These are phyloP conservation scores for Ceratonia siliqua DNA, from an alignment of 306 rosid genomes.

Conservation along the genomic window DNA sequence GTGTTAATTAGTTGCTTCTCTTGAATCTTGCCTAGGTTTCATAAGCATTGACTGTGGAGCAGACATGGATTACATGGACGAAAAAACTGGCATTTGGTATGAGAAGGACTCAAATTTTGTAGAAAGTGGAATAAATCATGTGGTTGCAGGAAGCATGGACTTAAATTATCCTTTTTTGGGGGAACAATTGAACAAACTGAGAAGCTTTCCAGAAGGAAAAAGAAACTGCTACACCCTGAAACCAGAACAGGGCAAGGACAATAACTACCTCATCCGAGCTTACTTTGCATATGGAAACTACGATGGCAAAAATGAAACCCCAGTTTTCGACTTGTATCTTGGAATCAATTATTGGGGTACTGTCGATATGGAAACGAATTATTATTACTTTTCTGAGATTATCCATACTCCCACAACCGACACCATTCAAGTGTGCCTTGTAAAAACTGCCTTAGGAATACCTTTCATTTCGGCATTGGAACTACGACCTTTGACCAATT, in stretches of 20 bases:
- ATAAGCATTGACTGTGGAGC: constrained; percentile 27
- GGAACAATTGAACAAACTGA: constrained; percentile 9
- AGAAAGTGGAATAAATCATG: neutral
- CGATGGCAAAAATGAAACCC: constrained; percentile 31
- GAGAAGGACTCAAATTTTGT: neutral
- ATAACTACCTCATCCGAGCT: constrained; percentile 45
- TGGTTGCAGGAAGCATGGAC: too few relatives aligned
- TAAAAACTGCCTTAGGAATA: constrained; percentile 32
- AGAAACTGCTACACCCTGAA: constrained; percentile 50
- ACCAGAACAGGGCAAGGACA: constrained; percentile 31
- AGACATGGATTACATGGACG: neutral
- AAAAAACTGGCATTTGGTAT: neutral
- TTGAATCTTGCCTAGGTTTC: neutral
- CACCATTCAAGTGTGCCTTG: constrained; percentile 40
- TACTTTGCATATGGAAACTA: constrained; percentile 42
- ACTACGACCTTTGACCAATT: constrained; percentile 33
- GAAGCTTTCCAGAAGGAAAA: constrained; percentile 48
- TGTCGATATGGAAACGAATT: neutral
- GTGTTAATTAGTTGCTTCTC: neutral
- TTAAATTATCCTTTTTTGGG: neutral
- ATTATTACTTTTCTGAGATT: neutral
- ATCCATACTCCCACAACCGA: constrained; percentile 38
- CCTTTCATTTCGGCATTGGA: constrained; percentile 52
- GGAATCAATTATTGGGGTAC: constrained; percentile 48
- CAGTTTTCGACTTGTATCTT: constrained; percentile 40